These are phyloP conservation scores for Ophiostoma triangulosporum DNA, from an alignment of 2,329 filamentous ascomycete genomes.

Conservation along the genomic window DNA sequence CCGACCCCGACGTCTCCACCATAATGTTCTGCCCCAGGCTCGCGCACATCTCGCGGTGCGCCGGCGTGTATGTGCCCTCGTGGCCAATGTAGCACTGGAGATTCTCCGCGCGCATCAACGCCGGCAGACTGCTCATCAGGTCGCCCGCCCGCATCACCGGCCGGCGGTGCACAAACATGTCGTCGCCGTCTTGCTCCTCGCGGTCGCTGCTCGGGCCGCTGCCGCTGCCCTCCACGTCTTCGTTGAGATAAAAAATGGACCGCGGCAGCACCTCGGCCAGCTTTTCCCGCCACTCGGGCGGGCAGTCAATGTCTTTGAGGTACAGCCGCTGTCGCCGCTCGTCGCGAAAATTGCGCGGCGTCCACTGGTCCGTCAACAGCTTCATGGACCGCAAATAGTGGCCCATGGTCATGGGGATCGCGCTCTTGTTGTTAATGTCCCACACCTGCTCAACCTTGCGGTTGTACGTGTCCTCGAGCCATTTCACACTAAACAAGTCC, in stretches of 20 bases:
- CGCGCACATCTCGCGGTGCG: conserved; percentile 95
- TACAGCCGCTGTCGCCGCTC: conserved; percentile 77
- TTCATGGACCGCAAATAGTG: conserved; percentile 87
- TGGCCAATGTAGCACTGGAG: conserved; percentile 98
- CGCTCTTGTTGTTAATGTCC: conserved; percentile 58
- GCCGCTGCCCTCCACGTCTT: conserved; percentile 42
- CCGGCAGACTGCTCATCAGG: conserved; percentile 82
- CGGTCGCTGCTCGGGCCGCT: not conserved
- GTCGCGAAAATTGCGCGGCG: conserved; percentile 59
- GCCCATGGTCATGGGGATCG: conserved; percentile 72
- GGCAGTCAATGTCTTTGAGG: conserved; percentile 94
- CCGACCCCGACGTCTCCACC: conserved; percentile 72
- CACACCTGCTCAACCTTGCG: conserved; percentile 76
- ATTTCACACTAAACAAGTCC: conserved; percentile 64
- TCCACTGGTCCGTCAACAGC: conserved; percentile 73
- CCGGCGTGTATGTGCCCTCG: conserved; percentile 91
- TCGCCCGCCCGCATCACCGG: conserved; percentile 66
- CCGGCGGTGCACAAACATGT: conserved; percentile 31
- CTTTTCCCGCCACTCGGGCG: conserved; percentile 70
- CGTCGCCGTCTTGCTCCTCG: conserved; percentile 20
- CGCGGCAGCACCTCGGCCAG: conserved; percentile 66
- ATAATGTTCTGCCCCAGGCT: conserved; percentile 95
- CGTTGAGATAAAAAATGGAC: conserved; percentile 81
- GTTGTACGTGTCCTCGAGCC: conserved; percentile 67
- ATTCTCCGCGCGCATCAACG: conserved; percentile 83